Evolutionary conservation across 2,329 filamentous ascomycete species (phyloP).

Genomic region (Eurotiales sp.): DNA sequence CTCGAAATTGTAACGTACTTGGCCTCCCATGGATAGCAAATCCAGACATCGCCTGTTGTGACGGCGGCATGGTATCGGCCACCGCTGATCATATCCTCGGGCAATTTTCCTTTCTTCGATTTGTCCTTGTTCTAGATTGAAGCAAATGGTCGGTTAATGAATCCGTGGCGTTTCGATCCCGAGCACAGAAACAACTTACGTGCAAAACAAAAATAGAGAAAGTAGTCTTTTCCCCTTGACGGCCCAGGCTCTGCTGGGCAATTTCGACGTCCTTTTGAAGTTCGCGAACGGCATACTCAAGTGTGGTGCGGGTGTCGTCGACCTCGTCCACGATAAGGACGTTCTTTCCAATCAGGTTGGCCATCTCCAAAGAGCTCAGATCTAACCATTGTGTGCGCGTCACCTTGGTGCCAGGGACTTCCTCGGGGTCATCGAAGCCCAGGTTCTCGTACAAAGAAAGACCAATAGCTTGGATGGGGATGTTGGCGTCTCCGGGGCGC

Average conservation of each 20-base stretch:
- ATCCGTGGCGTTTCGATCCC: too few species aligned
- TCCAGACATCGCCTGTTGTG: conserved; percentile 94
- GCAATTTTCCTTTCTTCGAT: conserved; percentile 83
- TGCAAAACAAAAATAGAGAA: conserved; percentile 96
- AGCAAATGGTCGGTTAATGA: neutral
- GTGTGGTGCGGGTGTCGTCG: conserved; percentile 88
- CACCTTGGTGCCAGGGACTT: conserved; percentile 85
- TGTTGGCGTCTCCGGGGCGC: conserved; percentile 80
- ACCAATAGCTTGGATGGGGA: conserved; percentile 98
- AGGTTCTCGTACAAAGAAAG: conserved; percentile 94
- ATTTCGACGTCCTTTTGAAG: conserved; percentile 89
- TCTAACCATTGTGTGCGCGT: conserved; percentile 98
- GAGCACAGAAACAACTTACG: conserved; percentile 59
- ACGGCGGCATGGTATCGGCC: conserved; percentile 78
- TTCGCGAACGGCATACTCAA: conserved; percentile 91
- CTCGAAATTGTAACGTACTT: conserved; percentile 46
- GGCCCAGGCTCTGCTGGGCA: conserved; percentile 69
- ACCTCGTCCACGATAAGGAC: conserved; percentile 93
- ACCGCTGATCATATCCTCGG: conserved; percentile 68
- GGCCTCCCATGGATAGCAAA: conserved; percentile 98
- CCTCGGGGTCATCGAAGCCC: conserved; percentile 59
- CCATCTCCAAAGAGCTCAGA: conserved; percentile 78
- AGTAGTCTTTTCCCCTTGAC: conserved; percentile 68
- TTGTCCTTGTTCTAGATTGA: conserved; percentile 81
- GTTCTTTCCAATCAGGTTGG: conserved; percentile 84